Base-by-base conservation (phyloP, 2,329 filamentous ascomycete genomes). In the Sphaerostilbella broomeana region DNA sequence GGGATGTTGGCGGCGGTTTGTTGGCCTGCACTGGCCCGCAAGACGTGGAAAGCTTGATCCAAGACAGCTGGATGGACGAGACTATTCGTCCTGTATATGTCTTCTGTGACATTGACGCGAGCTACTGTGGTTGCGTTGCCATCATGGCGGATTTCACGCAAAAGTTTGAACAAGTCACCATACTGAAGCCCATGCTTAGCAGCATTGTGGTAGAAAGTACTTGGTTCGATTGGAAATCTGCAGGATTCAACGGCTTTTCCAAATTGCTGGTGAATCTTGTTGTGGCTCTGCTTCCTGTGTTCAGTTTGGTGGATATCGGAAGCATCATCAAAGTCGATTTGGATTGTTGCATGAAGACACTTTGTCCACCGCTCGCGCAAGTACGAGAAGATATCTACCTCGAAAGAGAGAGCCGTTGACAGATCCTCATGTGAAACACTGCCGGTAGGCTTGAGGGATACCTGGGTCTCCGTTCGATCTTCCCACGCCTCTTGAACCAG, bases 11-110 rank as follows among this genome's bases (percentile, higher is more conserved):
- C 21, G 16, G 21, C 12, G 8, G 11, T 11, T 10, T 26, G 28
- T 22, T 39, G 28, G 4, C 36, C 36, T 10, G 36, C 17, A 9
- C 36, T 27, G 12, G 27, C 21, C 7, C 29, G 36, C 36, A 39
- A 37, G 10, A 58, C 46, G 5, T 64, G 60, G 35, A 65, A 54
- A 8, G 52, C 53, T 0, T 54, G 48, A 41, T 67, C 64, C 4
- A 67, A 46, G 6, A 64, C 48, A 9, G 57, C 56, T 1, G 63
- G 63, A 38, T 67, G 63, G 11, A 64, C 52, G 6, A 61, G 42
- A 24, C 40, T 38, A 6, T 19, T 26, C 11, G 33, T 60, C 52
- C n/a, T 37, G 41, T 5, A 28, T 21, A 25, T 27, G 10, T 30
- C 34, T 17, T 19, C 24, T 18, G 34, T 32, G 3, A 28, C 22